These are phyloP conservation scores for Pestalotiopsis sp. DNA, from an alignment of 2,329 filamentous ascomycete species.

Conservation along the genomic window DNA sequence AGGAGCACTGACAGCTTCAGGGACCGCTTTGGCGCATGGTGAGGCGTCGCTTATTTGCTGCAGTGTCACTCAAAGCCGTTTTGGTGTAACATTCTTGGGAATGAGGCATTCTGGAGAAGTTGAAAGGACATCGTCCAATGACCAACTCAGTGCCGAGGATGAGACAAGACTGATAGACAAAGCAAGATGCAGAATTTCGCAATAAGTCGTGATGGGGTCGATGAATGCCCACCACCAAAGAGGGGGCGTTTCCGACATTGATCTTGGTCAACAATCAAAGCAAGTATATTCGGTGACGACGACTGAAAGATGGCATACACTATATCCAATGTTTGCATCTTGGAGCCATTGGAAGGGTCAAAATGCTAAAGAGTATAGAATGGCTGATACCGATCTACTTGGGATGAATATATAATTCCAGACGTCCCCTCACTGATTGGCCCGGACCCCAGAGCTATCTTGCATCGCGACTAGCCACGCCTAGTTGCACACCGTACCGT, in stretches of 20 bases:
- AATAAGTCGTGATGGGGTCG: not conserved
- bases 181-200: slow-evolving; percentile 5
- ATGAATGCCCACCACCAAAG: not conserved
- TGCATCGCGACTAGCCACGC: not conserved
- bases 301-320: not conserved
- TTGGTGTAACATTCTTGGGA: not conserved
- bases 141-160: not conserved
- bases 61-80: not conserved
- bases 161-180: not conserved
- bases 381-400: not conserved
- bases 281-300: not conserved
- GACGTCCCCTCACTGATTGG: not conserved
- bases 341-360: not conserved
- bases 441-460: not conserved
- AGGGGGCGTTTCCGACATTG: not conserved
- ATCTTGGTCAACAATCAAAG: not conserved
- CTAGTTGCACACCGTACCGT: slow-evolving; percentile 3
- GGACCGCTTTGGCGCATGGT: too few species aligned
- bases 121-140: not conserved
- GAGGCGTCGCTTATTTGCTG: not conserved
- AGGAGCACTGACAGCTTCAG: too few species aligned
- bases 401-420: not conserved
- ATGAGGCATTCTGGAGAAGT: not conserved
- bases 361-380: too few species aligned
- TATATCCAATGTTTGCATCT: not conserved